These are phyloP conservation scores for Coleophoma eucalyptorum DNA, from an alignment of 2,329 filamentous ascomycete species.

Conservation along the genomic window DNA sequence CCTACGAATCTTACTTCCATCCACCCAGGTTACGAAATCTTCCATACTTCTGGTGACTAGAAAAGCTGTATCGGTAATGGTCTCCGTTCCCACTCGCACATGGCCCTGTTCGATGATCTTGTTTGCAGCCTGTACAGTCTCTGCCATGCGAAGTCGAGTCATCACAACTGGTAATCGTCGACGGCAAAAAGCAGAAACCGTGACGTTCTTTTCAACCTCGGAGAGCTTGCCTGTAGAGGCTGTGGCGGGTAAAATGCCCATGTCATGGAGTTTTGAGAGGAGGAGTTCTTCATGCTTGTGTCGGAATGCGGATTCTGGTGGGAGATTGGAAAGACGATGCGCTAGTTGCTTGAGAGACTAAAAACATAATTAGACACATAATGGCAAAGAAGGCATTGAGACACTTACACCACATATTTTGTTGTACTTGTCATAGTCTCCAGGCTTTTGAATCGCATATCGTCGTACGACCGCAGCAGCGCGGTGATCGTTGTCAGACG, in stretches of 20 bases:
- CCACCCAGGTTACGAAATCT: slow-evolving; percentile 95
- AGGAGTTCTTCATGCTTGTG: slow-evolving; percentile 82
- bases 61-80: slow-evolving; percentile 85
- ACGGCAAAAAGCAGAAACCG: slow-evolving; percentile 84
- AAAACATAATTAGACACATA: slow-evolving; percentile 29
- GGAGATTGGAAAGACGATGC: slow-evolving; percentile 80
- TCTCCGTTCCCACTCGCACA: slow-evolving; percentile 85
- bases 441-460: slow-evolving; percentile 87
- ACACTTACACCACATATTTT: slow-evolving; percentile 61
- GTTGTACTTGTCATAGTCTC: slow-evolving; percentile 74
- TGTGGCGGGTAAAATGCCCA: slow-evolving; percentile 74
- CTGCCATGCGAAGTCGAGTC: slow-evolving; percentile 86
- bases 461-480: slow-evolving; percentile 75
- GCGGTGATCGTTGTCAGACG: slow-evolving; percentile 82
- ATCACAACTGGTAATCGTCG: slow-evolving; percentile 84
- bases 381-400: neutral
- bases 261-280: slow-evolving; percentile 87
- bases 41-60: slow-evolving; percentile 87
- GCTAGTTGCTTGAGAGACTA: slow-evolving; percentile 85
- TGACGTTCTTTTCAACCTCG: slow-evolving; percentile 82
- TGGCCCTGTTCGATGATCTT: slow-evolving; percentile 94
- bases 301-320: slow-evolving; percentile 72
- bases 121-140: slow-evolving; percentile 79
- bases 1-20: slow-evolving; percentile 94
- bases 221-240: slow-evolving; percentile 68